Base-by-base conservation (phyloP, 495 filamentous ascomycete genomes). In the Penicillium fimorum region DNA sequence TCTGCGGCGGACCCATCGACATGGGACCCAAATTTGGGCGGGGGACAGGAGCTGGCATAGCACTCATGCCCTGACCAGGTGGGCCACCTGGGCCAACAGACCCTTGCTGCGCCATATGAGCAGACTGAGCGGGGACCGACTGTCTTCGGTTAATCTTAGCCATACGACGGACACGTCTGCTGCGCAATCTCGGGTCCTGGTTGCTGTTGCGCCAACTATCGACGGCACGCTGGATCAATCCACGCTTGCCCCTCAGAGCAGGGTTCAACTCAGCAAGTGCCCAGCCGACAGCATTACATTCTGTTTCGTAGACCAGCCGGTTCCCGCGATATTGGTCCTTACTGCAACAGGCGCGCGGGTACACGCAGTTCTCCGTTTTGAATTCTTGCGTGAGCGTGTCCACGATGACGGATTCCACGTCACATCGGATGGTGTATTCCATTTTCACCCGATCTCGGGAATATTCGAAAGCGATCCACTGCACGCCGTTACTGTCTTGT, bases 181-280 rank as follows among this genome's bases (percentile, higher is more conserved):
- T 97, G 65, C 94, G 84, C 63, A 97, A 74, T 58, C 91, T 82
- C 18, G 89, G 89, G 60, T 98, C 94, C 73, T 96, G 91, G 72
- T 97, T 97, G 79, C 95, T 97, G 72, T 98, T 98, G 46, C 94
- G 79, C 94, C 94, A 97, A 71, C 93, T 97, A 73, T 98, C 94
- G 32, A 98, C 94, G 18, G 94, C 94, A 47, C 94, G 83, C 73
- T 98, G 94, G 57, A 98, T 98, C 58, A 98, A 79, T 9, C 94
- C 94, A 47, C 94, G 84, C 75, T 98, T 98, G 48, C 91, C 93
- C 48, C 92, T 81, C 27, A 98, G 81, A 43, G 87, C 87, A 2
- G 91, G 87, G 69, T 98, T 98, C 40, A 97, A 78, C 60, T 96
- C 86, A 3, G 95, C 95, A 57, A 98, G 73, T 22, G 92, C 94